Conservation (phyloP, 1,284 basidiomycete genomes). For the Sutorius eximius region DNA sequence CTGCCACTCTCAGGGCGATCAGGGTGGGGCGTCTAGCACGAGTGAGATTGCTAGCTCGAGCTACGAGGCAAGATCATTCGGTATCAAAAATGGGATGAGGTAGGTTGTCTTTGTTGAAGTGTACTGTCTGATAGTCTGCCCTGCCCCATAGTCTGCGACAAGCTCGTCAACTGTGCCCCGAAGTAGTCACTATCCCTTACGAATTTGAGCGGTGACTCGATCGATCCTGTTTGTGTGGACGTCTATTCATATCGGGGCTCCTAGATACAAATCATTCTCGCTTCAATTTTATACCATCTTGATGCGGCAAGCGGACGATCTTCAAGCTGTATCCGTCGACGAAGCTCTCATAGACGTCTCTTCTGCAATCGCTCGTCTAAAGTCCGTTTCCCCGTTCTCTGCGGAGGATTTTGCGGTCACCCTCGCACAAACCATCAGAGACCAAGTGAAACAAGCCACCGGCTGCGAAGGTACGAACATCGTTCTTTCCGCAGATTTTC, state of each 20-base stretch:
- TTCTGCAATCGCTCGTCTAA: conserved; percentile 54
- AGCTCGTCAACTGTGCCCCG: conserved; percentile 76
- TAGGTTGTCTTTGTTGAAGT: conserved; percentile 31
- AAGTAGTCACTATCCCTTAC: conserved; percentile 83
- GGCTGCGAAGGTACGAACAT: conserved; percentile 73
- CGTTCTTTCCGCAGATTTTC: background rate
- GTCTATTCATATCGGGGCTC: conserved; percentile 12
- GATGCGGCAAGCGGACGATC: conserved; percentile 85
- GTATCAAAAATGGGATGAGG: conserved; percentile 95
- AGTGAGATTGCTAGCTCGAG: conserved; percentile 95
- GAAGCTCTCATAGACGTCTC: conserved; percentile 94
- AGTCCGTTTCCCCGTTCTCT: conserved; percentile 30
- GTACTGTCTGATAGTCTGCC: background rate
- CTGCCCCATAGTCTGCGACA: conserved; percentile 68
- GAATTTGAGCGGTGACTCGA: conserved; percentile 71
- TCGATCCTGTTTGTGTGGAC: background rate
- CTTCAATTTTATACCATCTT: conserved; percentile 91
- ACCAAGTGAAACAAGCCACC: conserved; percentile 73
- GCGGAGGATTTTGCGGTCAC: conserved; percentile 60
- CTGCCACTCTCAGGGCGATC: conserved; percentile 84
- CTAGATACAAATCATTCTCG: conserved; percentile 79
- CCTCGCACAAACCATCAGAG: conserved; percentile 80
- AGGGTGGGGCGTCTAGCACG: conserved; percentile 72
- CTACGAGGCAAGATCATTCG: conserved; percentile 88
- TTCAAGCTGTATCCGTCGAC: conserved; percentile 95